Conservation (phyloP, 495 filamentous ascomycete genomes). For the Penicillium argentinense region DNA sequence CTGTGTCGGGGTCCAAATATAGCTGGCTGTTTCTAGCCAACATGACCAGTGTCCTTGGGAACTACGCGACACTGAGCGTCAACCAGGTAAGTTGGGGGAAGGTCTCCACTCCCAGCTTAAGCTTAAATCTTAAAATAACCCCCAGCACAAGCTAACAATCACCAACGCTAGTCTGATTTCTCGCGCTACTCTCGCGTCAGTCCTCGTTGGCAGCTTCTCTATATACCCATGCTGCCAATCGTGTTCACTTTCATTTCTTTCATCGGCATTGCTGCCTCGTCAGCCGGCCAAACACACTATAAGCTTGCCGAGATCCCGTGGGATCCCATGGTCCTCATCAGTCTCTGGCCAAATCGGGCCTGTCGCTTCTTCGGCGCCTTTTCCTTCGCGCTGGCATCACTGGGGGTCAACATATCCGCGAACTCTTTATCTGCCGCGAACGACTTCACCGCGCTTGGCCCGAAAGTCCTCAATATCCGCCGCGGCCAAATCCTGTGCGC, state of each 20-base stretch:
- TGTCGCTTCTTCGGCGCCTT: conserved; percentile 53
- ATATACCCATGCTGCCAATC: conserved; percentile 48
- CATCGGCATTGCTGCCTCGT: conserved; percentile 48
- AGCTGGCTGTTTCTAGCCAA: conserved; percentile 46
- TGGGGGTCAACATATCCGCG: conserved; percentile 61
- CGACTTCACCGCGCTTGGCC: conserved; percentile 60
- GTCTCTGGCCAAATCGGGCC: conserved; percentile 48
- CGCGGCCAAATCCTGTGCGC: conserved; percentile 63
- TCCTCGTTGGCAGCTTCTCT: conserved; percentile 46
- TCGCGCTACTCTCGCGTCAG: conserved; percentile 47
- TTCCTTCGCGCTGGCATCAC: conserved; percentile 45
- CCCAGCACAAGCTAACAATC: conserved; percentile 2
- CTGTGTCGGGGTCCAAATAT: conserved; percentile 36
- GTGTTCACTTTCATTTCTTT: conserved; percentile 52
- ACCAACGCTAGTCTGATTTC: conserved; percentile 44
- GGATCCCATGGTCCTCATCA: conserved; percentile 46
- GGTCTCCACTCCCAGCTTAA: background rate
- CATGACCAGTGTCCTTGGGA: conserved; percentile 46
- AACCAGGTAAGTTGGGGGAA: conserved; percentile 28
- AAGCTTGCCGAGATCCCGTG: conserved; percentile 37
- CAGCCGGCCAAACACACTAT: conserved; percentile 45
- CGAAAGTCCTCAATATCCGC: conserved; percentile 59
- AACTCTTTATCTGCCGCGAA: conserved; percentile 66
- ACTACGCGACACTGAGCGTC: conserved; percentile 43
- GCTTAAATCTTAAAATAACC: background rate